These are phyloP conservation scores for Borovskyia barvae DNA, from an alignment of 208 protist genomes.

Conservation along the genomic window DNA sequence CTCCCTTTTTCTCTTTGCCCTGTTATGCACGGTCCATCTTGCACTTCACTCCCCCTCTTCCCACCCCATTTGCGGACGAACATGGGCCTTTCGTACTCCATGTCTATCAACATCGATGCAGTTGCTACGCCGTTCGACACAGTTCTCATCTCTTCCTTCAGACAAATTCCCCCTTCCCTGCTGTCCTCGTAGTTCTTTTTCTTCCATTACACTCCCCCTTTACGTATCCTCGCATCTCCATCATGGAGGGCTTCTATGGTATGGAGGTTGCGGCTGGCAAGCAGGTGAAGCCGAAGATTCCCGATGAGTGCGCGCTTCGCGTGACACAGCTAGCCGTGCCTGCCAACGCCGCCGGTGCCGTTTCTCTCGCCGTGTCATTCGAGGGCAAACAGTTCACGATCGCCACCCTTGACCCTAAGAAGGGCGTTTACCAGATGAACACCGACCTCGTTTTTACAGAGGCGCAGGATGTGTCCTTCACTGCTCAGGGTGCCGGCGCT, in stretches of 20 bases:
- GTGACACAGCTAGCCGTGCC: conserved; percentile 87
- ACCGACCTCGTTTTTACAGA: conserved; percentile 87
- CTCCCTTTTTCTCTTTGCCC: too few relatives aligned
- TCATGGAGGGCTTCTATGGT: conserved; percentile 90
- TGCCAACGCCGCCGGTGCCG: conserved; percentile 66
- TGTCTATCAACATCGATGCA: too few relatives aligned
- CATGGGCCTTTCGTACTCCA: too few relatives aligned
- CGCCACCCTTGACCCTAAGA: conserved; percentile 85
- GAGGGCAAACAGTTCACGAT: conserved; percentile 90
- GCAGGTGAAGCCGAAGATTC: conserved; percentile 85
- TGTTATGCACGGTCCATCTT: too few relatives aligned
- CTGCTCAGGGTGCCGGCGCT: conserved; percentile 64
- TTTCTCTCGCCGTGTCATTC: conserved; percentile 75
- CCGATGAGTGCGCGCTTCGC: conserved; percentile 78
- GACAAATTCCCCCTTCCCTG: neutral
- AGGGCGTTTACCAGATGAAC: conserved; percentile 76
- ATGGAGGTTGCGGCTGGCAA: conserved; percentile 64
- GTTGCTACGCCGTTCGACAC: too few relatives aligned
- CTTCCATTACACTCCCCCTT: neutral
- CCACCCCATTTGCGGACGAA: too few relatives aligned
- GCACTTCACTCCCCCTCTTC: too few relatives aligned
- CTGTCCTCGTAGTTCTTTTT: neutral
- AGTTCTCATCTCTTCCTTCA: neutral
- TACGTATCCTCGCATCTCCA: neutral
- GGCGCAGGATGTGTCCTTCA: conserved; percentile 70